Conservation (phyloP, 208 protist genomes). For the Crithidia bombi region DNA sequence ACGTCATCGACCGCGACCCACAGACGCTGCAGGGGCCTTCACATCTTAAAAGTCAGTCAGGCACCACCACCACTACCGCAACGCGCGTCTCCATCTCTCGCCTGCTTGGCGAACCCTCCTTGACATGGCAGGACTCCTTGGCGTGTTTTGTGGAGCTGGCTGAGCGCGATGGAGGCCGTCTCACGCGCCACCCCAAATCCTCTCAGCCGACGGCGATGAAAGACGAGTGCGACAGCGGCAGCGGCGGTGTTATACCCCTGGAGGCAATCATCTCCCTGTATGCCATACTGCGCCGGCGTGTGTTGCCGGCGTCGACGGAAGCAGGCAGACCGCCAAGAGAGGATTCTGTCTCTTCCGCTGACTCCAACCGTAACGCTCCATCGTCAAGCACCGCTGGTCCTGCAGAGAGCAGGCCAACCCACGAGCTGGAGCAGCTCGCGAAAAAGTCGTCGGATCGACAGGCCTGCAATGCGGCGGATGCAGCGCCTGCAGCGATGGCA, state of each 20-base stretch:
- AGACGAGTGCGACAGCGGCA: background rate
- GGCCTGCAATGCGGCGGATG: background rate
- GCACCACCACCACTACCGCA: background rate
- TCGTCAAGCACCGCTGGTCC: background rate
- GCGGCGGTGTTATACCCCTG: background rate
- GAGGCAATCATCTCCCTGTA: slow-evolving; percentile 28
- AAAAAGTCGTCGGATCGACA: too few relatives aligned
- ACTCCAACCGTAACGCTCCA: background rate
- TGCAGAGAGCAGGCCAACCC: background rate
- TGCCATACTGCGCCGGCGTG: slow-evolving; percentile 8
- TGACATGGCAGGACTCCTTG: slow-evolving; percentile 29
- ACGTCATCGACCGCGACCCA: too few relatives aligned
- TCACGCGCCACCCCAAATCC: too few relatives aligned
- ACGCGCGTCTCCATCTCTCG: slow-evolving; percentile 32
- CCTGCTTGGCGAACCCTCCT: slow-evolving; percentile 18
- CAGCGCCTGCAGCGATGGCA: background rate
- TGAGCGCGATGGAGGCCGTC: background rate
- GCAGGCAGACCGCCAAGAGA: background rate
- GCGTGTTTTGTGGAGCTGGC: slow-evolving; percentile 16
- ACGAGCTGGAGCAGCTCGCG: too few relatives aligned
- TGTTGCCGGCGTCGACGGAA: background rate
- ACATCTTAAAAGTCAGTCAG: too few relatives aligned
- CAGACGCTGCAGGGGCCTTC: too few relatives aligned
- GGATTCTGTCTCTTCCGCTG: background rate
- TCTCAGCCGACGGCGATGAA: too few relatives aligned